phyloP scores from a whole-genome alignment of 1,139 yeast genomes.

The Candida dubliniensis region DNA sequence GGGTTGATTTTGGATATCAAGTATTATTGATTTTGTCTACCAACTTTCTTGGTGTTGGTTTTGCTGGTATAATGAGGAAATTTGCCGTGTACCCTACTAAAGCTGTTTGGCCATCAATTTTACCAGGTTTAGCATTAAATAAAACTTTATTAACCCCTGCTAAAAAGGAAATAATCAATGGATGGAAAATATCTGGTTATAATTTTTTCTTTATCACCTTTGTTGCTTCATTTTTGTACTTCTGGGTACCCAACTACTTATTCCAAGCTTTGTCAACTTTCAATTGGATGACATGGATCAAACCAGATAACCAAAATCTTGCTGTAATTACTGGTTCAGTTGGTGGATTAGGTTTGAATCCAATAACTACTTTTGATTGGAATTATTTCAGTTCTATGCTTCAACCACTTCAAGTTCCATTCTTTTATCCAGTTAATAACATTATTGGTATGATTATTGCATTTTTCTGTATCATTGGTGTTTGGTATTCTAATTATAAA shows the following conservation, averaged over 20 bases:
- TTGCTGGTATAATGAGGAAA: slow-evolving; percentile 60
- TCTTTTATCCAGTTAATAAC: slow-evolving; percentile 43
- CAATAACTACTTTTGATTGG: slow-evolving; percentile 58
- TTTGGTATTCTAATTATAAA: slow-evolving; percentile 52
- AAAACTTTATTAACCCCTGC: slow-evolving; percentile 49
- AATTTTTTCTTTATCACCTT: slow-evolving; percentile 27
- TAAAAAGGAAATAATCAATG: slow-evolving; percentile 38
- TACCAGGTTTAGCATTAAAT: slow-evolving; percentile 57
- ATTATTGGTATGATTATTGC: slow-evolving; percentile 46
- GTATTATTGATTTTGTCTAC: slow-evolving; percentile 50
- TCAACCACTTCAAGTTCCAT: slow-evolving; percentile 37
- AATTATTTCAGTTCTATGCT: slow-evolving; percentile 24
- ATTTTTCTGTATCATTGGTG: slow-evolving; percentile 41
- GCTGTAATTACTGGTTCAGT: slow-evolving; percentile 58
- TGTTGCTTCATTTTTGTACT: slow-evolving; percentile 28
- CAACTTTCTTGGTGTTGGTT: slow-evolving; percentile 61
- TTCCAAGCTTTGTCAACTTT: slow-evolving; percentile 33
- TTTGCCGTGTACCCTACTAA: slow-evolving; percentile 57
- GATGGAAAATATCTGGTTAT: slow-evolving; percentile 37
- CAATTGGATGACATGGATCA: slow-evolving; percentile 42
- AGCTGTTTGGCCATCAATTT: slow-evolving; percentile 56
- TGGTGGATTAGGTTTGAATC: slow-evolving; percentile 58
- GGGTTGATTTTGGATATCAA: slow-evolving; percentile 54
- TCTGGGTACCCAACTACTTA: slow-evolving; percentile 37
- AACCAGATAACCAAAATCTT: slow-evolving; percentile 33